Evolutionary conservation across 352 stramenopile species (phyloP).

Genomic region (Phytophthora hybrid): DNA sequence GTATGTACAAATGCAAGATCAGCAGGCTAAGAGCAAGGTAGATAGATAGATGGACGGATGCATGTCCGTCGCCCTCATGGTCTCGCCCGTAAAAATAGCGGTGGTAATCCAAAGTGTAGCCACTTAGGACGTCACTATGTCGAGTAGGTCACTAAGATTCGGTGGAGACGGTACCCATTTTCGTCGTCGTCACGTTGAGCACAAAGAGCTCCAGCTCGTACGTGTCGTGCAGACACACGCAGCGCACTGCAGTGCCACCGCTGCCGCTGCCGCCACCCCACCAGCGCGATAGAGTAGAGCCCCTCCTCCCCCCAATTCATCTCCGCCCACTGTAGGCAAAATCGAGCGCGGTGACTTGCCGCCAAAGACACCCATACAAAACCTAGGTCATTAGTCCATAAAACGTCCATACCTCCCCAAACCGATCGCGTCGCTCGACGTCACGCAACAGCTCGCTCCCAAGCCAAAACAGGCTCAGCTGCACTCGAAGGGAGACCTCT

Average conservation of each 20-base stretch:
- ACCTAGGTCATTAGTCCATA: constrained; percentile 11
- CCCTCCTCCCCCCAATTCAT: not conserved
- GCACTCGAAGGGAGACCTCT: not conserved
- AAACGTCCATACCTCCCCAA: constrained; percentile 14
- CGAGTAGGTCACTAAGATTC: constrained; percentile 20
- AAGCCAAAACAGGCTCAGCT: not conserved
- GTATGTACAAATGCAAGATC: not conserved
- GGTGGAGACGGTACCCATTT: constrained; percentile 22
- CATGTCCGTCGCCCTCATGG: constrained; percentile 7
- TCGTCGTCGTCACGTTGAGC: not conserved
- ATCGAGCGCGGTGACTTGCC: not conserved
- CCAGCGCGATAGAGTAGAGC: too few relatives aligned
- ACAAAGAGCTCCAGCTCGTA: not conserved
- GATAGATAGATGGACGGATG: not conserved
- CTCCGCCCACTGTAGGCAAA: not conserved
- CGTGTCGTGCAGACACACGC: not conserved
- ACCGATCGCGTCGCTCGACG: constrained; percentile 17
- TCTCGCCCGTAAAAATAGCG: constrained; percentile 34
- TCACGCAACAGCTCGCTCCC: constrained; percentile 4
- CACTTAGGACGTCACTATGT: constrained; percentile 10
- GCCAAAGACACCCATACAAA: constrained; percentile 23
- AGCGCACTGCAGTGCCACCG: not conserved
- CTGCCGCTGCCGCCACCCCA: not conserved
- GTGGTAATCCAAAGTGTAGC: constrained; percentile 22
- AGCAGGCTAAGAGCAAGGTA: not conserved